phyloP scores from a whole-genome alignment of 305 asterid species.

The Solanum hybrid region DNA sequence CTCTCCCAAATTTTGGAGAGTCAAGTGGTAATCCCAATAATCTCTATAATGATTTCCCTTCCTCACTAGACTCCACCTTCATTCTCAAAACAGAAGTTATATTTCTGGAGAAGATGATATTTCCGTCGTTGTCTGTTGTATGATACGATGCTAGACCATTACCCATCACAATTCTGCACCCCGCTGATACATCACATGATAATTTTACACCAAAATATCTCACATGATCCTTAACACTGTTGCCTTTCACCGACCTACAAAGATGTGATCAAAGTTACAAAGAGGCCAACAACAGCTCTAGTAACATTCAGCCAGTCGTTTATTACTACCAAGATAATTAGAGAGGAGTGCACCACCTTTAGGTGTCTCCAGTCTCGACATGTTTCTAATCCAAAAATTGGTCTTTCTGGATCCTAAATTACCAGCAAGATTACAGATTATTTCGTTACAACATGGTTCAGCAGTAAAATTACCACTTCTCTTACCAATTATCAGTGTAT shows the following conservation, averaged over 20 bases:
- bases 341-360: background rate
- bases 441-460: background rate
- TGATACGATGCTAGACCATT: conserved; percentile 33
- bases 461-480: background rate
- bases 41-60: conserved; percentile 18
- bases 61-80: conserved; percentile 19
- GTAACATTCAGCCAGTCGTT: background rate
- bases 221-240: conserved; percentile 80
- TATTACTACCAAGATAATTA: background rate
- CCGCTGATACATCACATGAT: conserved; percentile 51
- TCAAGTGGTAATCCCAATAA: background rate
- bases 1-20: background rate
- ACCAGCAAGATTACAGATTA: background rate
- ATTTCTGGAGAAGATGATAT: conserved; percentile 38
- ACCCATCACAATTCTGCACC: conserved; percentile 66
- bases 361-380: background rate
- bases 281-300: background rate
- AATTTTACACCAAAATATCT: conserved; percentile 56
- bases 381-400: background rate
- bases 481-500: background rate
- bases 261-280: background rate
- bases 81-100: conserved; percentile 34
- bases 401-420: background rate
- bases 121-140: conserved; percentile 50
- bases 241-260: conserved; percentile 81